Evolutionary conservation across 306 rosid species (phyloP).

Genomic region (Glycyrrhiza uralensis): DNA sequence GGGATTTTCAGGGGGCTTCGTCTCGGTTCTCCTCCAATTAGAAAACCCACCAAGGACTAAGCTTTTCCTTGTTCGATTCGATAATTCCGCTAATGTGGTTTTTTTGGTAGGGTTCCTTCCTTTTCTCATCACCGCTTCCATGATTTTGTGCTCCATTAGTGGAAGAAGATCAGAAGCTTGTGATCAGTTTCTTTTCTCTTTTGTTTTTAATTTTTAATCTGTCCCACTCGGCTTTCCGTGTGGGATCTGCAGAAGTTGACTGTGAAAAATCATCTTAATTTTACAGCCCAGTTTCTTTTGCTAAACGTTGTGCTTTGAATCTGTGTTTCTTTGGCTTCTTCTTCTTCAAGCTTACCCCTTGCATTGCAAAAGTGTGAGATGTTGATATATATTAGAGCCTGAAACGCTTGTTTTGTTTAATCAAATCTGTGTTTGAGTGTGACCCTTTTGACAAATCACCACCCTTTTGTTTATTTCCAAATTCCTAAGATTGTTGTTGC

Average conservation of each 20-base stretch:
- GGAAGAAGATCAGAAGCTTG: too few relatives aligned
- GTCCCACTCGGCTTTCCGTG: slow-evolving; percentile 26
- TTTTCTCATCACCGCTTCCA: background rate
- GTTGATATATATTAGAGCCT: slow-evolving; percentile 2
- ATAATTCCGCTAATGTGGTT: slow-evolving; percentile 11
- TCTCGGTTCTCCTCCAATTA: slow-evolving; percentile 40
- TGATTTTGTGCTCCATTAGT: background rate
- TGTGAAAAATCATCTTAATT: slow-evolving; percentile 17
- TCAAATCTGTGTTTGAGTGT: background rate
- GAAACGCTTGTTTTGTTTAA: background rate
- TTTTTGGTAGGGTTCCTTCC: slow-evolving; percentile 32
- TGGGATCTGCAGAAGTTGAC: slow-evolving; percentile 33
- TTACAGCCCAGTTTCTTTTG: background rate
- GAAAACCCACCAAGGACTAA: slow-evolving; percentile 45
- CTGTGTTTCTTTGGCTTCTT: background rate
- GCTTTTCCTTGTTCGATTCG: slow-evolving; percentile 18
- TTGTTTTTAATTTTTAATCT: background rate
- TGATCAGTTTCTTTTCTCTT: background rate
- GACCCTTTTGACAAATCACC: background rate
- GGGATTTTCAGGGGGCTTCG: slow-evolving; percentile 36
- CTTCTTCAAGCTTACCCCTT: background rate
- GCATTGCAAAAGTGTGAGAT: background rate
- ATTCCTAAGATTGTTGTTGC: slow-evolving; percentile 23
- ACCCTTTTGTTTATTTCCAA: background rate
- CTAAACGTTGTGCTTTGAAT: background rate